phyloP scores from a whole-genome alignment of 2,329 filamentous ascomycete species.

The Myriosclerotinia scirpicola region DNA sequence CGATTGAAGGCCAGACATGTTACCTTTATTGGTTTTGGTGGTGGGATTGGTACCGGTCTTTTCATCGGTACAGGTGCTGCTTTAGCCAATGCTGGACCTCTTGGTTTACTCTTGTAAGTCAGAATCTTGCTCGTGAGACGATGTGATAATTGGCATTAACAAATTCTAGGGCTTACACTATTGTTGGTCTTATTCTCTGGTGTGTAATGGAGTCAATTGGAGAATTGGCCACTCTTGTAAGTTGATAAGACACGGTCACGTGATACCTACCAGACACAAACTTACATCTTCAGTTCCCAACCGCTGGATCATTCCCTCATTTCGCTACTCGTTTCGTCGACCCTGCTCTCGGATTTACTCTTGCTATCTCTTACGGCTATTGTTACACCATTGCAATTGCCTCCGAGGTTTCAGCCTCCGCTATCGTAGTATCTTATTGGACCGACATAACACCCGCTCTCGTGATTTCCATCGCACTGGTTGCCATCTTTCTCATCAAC shows the following conservation, averaged over 20 bases:
- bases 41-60: constrained; percentile 51
- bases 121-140: neutral
- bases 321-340: constrained; percentile 42
- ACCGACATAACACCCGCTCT: constrained; percentile 55
- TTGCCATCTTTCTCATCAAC: constrained; percentile 76
- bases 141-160: neutral
- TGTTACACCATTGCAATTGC: constrained; percentile 58
- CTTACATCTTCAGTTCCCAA: constrained; percentile 35
- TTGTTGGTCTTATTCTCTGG: constrained; percentile 42
- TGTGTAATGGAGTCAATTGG: constrained; percentile 42
- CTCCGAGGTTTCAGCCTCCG: constrained; percentile 81
- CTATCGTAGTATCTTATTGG: constrained; percentile 82
- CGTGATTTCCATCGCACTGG: constrained; percentile 82
- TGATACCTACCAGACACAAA: neutral
- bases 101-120: constrained; percentile 44
- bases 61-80: constrained; percentile 52
- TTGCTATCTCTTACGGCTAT: constrained; percentile 41
- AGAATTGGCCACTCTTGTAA: constrained; percentile 38
- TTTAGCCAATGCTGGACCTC: constrained; percentile 50
- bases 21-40: constrained; percentile 20
- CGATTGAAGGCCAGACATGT: constrained; percentile 20
- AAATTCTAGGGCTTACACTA: constrained; percentile 42
- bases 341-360: constrained; percentile 40
- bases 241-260: neutral
- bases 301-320: constrained; percentile 41